phyloP scores from a whole-genome alignment of 768 basidiomycete species.

The Rubroboletus satanas region DNA sequence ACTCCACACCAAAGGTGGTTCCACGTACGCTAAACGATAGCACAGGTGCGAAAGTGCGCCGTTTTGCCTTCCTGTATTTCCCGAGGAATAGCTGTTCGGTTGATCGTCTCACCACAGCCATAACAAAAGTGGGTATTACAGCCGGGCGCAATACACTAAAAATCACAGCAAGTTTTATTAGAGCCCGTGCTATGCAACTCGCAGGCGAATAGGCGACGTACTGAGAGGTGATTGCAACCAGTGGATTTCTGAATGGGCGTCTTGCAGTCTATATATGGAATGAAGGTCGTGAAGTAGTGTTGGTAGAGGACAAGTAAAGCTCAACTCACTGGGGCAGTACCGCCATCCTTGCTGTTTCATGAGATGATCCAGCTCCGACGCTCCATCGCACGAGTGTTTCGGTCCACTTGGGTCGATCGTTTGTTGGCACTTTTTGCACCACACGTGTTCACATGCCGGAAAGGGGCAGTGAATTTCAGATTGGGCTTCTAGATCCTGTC shows the following conservation, averaged over 20 bases:
- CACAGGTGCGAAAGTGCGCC: constrained; percentile 32
- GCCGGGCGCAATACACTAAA: constrained; percentile 50
- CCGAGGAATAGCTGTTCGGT: constrained; percentile 32
- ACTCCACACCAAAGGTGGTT: not conserved
- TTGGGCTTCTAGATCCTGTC: constrained; percentile 38
- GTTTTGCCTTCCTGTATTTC: constrained; percentile 33
- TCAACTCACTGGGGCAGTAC: constrained; percentile 50
- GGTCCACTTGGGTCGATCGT: constrained; percentile 31
- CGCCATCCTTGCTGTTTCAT: constrained; percentile 57
- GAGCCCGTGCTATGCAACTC: not conserved
- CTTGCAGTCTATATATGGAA: constrained; percentile 34
- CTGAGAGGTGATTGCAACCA: constrained; percentile 61
- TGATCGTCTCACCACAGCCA: constrained; percentile 44
- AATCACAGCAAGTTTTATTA: not conserved
- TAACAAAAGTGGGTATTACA: constrained; percentile 61
- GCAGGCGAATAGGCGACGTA: constrained; percentile 25
- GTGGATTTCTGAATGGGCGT: constrained; percentile 48
- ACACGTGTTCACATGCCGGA: constrained; percentile 44
- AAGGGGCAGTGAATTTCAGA: constrained; percentile 48
- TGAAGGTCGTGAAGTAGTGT: not conserved
- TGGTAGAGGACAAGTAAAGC: not conserved
- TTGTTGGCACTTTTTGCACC: constrained; percentile 61
- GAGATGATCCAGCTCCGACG: constrained; percentile 48
- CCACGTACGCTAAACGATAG: constrained; percentile 18
- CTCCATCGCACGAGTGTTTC: constrained; percentile 56